These are phyloP conservation scores for Botrytis fragariae DNA, from an alignment of 2,329 filamentous ascomycete genomes.

Conservation along the genomic window DNA sequence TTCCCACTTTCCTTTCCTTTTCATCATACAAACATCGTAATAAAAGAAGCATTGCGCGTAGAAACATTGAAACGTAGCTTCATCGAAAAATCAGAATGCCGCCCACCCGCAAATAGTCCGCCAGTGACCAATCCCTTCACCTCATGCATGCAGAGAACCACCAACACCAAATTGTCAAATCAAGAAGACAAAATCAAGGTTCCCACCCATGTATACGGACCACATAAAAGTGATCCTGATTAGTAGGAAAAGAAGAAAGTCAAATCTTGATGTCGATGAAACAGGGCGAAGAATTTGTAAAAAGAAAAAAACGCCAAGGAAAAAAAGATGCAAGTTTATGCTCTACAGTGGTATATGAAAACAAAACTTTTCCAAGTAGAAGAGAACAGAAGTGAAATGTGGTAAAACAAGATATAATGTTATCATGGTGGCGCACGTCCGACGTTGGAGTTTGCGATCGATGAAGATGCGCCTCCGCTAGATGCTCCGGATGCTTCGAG, in stretches of 20 bases:
- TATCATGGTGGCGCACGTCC: constrained; percentile 34
- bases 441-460: constrained; percentile 18
- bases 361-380: constrained; percentile 2
- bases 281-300: background rate
- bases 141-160: constrained; percentile 17
- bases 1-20: background rate
- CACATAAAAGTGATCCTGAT: background rate
- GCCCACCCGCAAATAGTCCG: constrained; percentile 12
- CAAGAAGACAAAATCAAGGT: constrained; percentile 11
- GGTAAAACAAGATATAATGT: background rate
- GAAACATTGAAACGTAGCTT: constrained; percentile 21
- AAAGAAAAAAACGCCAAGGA: background rate
- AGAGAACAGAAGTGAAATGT: constrained; percentile 3
- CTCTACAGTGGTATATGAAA: constrained; percentile 12
- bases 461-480: constrained; percentile 16
- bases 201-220: constrained; percentile 2
- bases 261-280: constrained; percentile 1
- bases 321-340: constrained; percentile 12
- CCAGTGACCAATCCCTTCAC: constrained; percentile 16
- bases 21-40: constrained; percentile 19
- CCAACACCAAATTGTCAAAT: constrained; percentile 18
- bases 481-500: constrained; percentile 29
- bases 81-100: constrained; percentile 17
- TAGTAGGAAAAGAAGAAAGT: constrained; percentile 4
- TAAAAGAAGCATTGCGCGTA: constrained; percentile 18